These are phyloP conservation scores for Leishmania tarentolae DNA, from an alignment of 208 protist species.

Conservation along the genomic window DNA sequence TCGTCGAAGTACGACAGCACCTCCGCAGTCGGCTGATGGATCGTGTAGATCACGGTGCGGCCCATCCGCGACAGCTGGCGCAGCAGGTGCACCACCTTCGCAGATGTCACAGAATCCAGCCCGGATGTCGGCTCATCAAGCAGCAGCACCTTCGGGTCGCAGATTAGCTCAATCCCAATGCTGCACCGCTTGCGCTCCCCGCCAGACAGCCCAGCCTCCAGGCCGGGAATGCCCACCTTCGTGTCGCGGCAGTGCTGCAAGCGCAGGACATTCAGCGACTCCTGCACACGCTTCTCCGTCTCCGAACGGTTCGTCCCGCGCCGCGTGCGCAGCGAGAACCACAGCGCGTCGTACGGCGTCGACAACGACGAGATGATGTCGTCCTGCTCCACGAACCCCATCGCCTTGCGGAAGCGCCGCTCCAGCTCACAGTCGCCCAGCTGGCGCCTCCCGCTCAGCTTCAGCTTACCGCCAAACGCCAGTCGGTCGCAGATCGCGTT, in stretches of 20 bases:
- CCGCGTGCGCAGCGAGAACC: constrained; percentile 79
- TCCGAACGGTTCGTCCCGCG: constrained; percentile 44
- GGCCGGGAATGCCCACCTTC: constrained; percentile 75
- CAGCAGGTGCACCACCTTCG: constrained; percentile 80
- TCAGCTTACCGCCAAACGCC: constrained; percentile 32
- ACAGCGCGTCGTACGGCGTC: constrained; percentile 70
- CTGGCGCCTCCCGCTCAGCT: constrained; percentile 57
- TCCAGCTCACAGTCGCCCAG: constrained; percentile 68
- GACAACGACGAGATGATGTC: constrained; percentile 71
- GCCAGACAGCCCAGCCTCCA: constrained; percentile 78
- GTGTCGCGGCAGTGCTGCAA: constrained; percentile 74
- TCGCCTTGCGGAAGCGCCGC: constrained; percentile 56
- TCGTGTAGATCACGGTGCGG: constrained; percentile 92
- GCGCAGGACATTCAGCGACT: constrained; percentile 68
- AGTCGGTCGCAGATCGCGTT: constrained; percentile 81
- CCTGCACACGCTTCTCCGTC: constrained; percentile 56
- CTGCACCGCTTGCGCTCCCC: constrained; percentile 90
- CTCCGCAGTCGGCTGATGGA: constrained; percentile 94
- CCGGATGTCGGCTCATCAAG: constrained; percentile 92
- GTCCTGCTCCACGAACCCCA: constrained; percentile 85
- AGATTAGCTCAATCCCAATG: constrained; percentile 90
- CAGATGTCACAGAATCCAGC: constrained; percentile 88
- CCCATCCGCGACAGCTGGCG: constrained; percentile 70
- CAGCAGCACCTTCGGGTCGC: constrained; percentile 81
- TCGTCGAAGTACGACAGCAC: constrained; percentile 92